Evolutionary conservation across 306 rosid genomes (phyloP), one percentile per base, ranked within the genome.

Genomic region (Cicer chorassanicum): DNA sequence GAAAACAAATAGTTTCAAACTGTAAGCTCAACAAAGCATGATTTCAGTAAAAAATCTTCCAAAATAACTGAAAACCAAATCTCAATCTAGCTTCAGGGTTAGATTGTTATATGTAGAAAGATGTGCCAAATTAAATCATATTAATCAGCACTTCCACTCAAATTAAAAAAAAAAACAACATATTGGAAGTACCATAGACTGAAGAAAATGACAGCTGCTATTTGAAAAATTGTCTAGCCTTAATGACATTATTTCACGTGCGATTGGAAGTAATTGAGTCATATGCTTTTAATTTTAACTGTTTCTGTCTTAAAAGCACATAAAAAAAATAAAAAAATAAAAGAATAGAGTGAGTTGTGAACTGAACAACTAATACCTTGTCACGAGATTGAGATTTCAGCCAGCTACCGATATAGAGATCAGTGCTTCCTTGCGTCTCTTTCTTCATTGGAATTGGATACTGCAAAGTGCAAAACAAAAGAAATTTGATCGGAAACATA

Each of bases 351-450:
- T 14, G 19, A 62, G 73, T 57, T 49, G 76, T 45, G 12, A 77
- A 57, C 15, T 10, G 45, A 39, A 69, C 39, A 73, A 36, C 39
- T 70, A 75, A 56, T 86, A 93, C 98, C 93, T 90, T 94, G 75
- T 94, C 95, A 12, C 96, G 91, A 42, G 87, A 78, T 72, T 88
- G 93, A 68, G 97, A 90, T 81, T 85, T 90, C 21, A 94, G 90
- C 98, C 98, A 94, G 77, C 92, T 88, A 74, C 84, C 82, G 73
- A 94, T 73, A 60, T 83, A 88, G 70, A 86, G 87, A 84, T 94
- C 98, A 14, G 96, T 91, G 45, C 65, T 88, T 82, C 98, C 97
- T 57, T 87, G 88, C 1, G 98, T 94, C 85, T 90, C 98, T 86
- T 90, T 82, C 82, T 73, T 91, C 85, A 86, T 75, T 36, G 97